Evolutionary conservation across 768 basidiomycete genomes (phyloP).

Genomic region (Leucosporidium creatinivorum): DNA sequence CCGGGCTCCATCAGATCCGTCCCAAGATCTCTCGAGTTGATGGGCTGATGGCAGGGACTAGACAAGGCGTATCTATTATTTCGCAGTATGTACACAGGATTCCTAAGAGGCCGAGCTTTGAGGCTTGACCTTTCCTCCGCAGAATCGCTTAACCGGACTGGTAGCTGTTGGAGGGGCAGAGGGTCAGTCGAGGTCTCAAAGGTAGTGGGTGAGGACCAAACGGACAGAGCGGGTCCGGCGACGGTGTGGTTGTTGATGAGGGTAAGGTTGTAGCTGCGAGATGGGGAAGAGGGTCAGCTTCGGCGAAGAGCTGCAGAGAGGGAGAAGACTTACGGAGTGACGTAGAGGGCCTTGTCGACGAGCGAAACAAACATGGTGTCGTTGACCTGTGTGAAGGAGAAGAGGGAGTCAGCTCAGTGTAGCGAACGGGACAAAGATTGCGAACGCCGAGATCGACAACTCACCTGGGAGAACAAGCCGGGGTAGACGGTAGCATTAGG

Average conservation of each 20-base stretch:
- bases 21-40: no score
- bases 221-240: not conserved
- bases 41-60: no score
- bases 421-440: no score
- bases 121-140: no score
- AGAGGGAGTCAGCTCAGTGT: no score
- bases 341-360: slow-evolving; percentile 48
- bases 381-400: slow-evolving; percentile 47
- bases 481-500: slow-evolving; percentile 51
- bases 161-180: not conserved
- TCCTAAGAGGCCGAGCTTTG: no score
- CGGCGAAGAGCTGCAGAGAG: slow-evolving; percentile 46
- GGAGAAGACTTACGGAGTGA: slow-evolving; percentile 51
- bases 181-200: not conserved
- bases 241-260: slow-evolving; percentile 6
- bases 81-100: no score
- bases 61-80: no score
- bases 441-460: no score
- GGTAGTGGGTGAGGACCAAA: not conserved
- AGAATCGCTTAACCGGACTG: no score
- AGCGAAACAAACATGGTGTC: slow-evolving; percentile 55
- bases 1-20: no score
- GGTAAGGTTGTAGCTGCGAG: not conserved
- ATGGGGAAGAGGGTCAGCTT: no score
- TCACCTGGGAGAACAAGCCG: not conserved